Conservation (phyloP, 805 yeast species). For the Wickerhamiella siamensis region DNA sequence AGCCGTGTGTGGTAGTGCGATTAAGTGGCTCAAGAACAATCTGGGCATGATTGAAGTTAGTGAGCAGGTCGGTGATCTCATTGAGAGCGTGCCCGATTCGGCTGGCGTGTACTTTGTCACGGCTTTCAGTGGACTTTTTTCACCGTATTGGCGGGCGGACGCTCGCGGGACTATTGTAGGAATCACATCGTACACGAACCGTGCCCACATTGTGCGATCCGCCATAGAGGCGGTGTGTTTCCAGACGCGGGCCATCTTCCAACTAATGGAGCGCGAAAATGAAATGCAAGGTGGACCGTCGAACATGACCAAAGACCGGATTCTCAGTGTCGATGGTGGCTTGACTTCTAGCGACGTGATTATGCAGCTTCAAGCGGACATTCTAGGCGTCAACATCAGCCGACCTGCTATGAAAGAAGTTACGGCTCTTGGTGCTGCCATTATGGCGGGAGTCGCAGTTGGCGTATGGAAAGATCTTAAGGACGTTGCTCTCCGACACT, state of each 20-base stretch:
- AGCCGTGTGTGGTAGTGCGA: conserved; percentile 89
- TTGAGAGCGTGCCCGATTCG: conserved; percentile 61
- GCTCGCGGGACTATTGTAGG: conserved; percentile 91
- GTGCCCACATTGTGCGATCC: conserved; percentile 84
- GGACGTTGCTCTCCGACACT: conserved; percentile 36
- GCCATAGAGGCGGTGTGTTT: conserved; percentile 91
- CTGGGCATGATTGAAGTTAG: conserved; percentile 67
- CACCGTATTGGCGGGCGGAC: conserved; percentile 91
- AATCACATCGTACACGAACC: conserved; percentile 80
- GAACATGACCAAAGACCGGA: not conserved
- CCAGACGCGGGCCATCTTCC: conserved; percentile 80
- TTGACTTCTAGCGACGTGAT: conserved; percentile 84
- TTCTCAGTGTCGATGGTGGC: conserved; percentile 74
- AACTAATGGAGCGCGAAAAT: conserved; percentile 80
- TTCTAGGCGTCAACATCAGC: conserved; percentile 71
- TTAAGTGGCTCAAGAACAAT: conserved; percentile 89
- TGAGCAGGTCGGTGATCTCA: conserved; percentile 81
- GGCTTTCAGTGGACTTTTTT: conserved; percentile 85
- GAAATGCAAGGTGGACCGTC: conserved; percentile 29
- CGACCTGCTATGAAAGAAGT: conserved; percentile 78
- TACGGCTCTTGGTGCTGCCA: conserved; percentile 92
- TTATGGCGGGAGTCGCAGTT: conserved; percentile 78
- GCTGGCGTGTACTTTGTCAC: conserved; percentile 94
- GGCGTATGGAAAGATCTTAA: conserved; percentile 59
- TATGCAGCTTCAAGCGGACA: conserved; percentile 87